Evolutionary conservation across 1,284 basidiomycete species (phyloP).

Genomic region (Veloporphyrellus conicus): DNA sequence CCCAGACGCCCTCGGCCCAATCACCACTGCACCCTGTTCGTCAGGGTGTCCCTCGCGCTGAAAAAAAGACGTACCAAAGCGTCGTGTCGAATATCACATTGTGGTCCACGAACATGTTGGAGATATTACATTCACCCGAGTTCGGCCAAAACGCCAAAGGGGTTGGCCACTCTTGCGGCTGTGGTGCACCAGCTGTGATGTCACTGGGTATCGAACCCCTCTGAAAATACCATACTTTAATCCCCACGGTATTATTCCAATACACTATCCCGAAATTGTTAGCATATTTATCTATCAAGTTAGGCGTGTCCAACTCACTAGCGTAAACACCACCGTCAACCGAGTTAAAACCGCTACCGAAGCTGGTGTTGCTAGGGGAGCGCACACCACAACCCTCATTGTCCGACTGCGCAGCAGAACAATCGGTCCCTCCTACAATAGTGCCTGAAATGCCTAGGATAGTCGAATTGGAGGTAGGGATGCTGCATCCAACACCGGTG

Average conservation of each 20-base stretch:
- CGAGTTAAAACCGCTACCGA: conserved; percentile 64
- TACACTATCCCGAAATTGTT: conserved; percentile 21
- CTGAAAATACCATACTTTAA: conserved; percentile 80
- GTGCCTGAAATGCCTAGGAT: conserved; percentile 54
- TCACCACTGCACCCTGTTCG: conserved; percentile 59
- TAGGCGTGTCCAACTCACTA: conserved; percentile 42
- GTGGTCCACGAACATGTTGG: conserved; percentile 71
- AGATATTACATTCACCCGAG: conserved; percentile 65
- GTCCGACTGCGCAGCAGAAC: conserved; percentile 60
- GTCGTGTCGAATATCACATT: conserved; percentile 79
- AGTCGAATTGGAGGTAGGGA: conserved; percentile 49
- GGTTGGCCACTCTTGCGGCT: conserved; percentile 68
- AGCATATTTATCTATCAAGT: conserved; percentile 1
- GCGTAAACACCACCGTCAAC: conserved; percentile 79
- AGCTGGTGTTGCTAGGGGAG: conserved; percentile 48
- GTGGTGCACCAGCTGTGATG: conserved; percentile 61
- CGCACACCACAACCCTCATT: conserved; percentile 71
- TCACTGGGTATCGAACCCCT: conserved; percentile 70
- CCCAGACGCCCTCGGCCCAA: conserved; percentile 84
- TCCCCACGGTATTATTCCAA: conserved; percentile 59
- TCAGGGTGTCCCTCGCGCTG: conserved; percentile 6
- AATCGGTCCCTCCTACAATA: conserved; percentile 65
- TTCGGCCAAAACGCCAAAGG: conserved; percentile 76
- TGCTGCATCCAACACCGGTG: conserved; percentile 66
- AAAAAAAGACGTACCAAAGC: conserved; percentile 53